phyloP scores from a whole-genome alignment of 1,284 basidiomycete genomes.

The Marasmius sp. region DNA sequence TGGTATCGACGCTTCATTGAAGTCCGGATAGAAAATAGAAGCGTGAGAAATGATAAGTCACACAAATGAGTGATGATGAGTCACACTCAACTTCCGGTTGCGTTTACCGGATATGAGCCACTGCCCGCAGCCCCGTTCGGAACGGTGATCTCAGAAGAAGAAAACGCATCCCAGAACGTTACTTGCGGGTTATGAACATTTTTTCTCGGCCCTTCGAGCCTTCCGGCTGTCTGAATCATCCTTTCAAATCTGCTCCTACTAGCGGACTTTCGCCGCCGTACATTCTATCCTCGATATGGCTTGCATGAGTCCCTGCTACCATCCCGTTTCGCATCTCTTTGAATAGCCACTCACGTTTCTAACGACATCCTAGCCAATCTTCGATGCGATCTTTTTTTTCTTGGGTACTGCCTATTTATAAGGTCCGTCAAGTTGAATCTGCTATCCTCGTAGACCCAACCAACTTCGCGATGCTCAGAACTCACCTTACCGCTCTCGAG shows the following conservation, averaged over 20 bases:
- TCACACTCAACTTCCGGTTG: too few species aligned
- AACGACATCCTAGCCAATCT: background rate
- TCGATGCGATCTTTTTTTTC: background rate
- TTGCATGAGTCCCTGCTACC: background rate
- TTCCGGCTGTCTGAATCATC: background rate
- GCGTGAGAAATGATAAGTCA: background rate
- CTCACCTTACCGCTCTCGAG: conserved; percentile 54
- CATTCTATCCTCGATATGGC: background rate
- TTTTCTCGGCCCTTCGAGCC: background rate
- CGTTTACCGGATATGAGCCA: background rate
- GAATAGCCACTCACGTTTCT: background rate
- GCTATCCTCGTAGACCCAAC: background rate
- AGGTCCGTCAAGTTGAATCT: conserved; percentile 3
- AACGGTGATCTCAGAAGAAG: background rate
- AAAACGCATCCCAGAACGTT: background rate
- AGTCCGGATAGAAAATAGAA: too few species aligned
- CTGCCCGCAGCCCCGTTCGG: background rate
- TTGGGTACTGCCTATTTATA: conserved; percentile 6
- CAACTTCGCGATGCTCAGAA: conserved; percentile 29
- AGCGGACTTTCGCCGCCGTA: background rate
- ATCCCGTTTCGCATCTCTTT: background rate
- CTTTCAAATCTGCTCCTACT: background rate
- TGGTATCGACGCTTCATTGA: too few species aligned
- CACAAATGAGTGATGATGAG: background rate
- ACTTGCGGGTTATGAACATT: background rate